Evolutionary conservation across 495 filamentous ascomycete genomes (phyloP).

Genomic region (Terfezia claveryi): DNA sequence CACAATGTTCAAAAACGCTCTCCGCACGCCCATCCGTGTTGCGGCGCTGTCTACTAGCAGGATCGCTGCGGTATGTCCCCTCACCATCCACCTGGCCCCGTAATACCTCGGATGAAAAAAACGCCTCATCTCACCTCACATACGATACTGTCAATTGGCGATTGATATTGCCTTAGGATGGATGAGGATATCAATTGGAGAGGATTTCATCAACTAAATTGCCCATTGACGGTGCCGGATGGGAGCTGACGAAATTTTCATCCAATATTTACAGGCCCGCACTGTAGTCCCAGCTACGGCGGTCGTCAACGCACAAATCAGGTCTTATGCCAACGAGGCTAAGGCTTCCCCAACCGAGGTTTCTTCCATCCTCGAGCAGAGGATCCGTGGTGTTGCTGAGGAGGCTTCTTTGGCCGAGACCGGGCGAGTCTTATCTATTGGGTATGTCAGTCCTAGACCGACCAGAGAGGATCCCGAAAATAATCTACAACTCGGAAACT

Average conservation of each 20-base stretch:
- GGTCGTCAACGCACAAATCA: slow-evolving; percentile 50
- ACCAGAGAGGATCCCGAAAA: not conserved
- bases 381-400: slow-evolving; percentile 93
- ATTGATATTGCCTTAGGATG: too few species aligned
- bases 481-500: not conserved
- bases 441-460: slow-evolving; percentile 40
- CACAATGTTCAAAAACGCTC: slow-evolving; percentile 92
- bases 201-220: not conserved
- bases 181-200: too few species aligned
- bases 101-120: not conserved
- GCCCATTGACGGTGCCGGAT: not conserved
- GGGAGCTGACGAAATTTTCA: slow-evolving; percentile 9
- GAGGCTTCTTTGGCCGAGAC: slow-evolving; percentile 94
- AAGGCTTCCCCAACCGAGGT: slow-evolving; percentile 95
- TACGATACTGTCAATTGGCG: too few species aligned
- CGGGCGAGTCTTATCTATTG: slow-evolving; percentile 93
- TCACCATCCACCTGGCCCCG: slow-evolving; percentile 1
- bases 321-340: slow-evolving; percentile 78
- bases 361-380: slow-evolving; percentile 95
- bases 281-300: slow-evolving; percentile 47
- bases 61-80: slow-evolving; percentile 71
- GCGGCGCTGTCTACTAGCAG: slow-evolving; percentile 82
- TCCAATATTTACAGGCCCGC: slow-evolving; percentile 39
- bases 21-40: slow-evolving; percentile 85
- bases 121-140: not conserved